phyloP scores from a whole-genome alignment of 345 rosid genomes.

The Boechera divaricarpa region DNA sequence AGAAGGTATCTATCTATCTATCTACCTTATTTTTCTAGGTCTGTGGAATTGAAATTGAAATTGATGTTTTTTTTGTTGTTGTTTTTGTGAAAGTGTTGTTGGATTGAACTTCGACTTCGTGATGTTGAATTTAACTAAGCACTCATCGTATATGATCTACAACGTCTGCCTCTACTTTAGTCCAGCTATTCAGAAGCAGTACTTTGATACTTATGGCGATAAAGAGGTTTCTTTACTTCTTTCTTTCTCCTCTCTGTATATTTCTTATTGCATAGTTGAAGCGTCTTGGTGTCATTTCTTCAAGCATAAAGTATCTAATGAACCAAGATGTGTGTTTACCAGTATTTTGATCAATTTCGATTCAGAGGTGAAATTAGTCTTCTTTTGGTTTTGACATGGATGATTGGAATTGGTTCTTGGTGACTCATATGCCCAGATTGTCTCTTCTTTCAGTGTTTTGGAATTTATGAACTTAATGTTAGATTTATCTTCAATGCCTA shows the following conservation, averaged over 20 bases:
- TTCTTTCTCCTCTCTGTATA: neutral
- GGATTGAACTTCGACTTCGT: conserved; percentile 96
- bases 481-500: neutral
- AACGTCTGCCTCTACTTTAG: conserved; percentile 89
- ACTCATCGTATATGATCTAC: conserved; percentile 91
- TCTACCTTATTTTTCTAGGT: neutral
- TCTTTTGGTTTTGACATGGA: neutral
- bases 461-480: neutral
- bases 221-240: conserved; percentile 39
- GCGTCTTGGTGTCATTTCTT: no score
- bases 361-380: neutral
- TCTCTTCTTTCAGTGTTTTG: conserved; percentile 2
- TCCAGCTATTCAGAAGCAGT: conserved; percentile 74
- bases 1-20: conserved; percentile 51
- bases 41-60: neutral
- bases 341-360: no score
- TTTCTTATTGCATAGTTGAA: neutral
- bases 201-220: conserved; percentile 71
- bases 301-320: neutral
- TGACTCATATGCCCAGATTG: neutral
- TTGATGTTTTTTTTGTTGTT: neutral
- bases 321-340: no score
- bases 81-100: conserved; percentile 57
- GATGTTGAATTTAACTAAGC: conserved; percentile 88
- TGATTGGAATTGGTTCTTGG: neutral